A percentile compares a stretch with the other conserved stretches of the same genome.
phyloP scores from a whole-genome alignment of 2,329 filamentous ascomycete genomes.

The Neodidymelliopsis sp. region DNA sequence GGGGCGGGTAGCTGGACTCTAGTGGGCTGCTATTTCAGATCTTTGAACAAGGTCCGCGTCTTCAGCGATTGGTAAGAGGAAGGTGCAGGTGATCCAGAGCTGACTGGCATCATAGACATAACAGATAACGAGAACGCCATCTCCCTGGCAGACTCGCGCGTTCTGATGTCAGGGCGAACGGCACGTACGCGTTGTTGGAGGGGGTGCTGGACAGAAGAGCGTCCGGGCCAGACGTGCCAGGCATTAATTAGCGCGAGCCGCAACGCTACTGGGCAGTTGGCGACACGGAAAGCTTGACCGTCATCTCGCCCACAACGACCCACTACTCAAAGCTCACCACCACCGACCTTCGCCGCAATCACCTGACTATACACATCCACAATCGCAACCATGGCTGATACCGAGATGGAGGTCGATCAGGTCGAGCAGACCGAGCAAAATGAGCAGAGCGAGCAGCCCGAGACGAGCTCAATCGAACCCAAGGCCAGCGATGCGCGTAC shows the following conservation, averaged over 20 bases:
- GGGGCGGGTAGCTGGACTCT: constrained; percentile 10
- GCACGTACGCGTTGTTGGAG: constrained; percentile 1
- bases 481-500: constrained; percentile 74
- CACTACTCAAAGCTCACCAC: constrained; percentile 12
- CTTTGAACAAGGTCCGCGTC: neutral
- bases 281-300: constrained; percentile 19
- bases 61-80: neutral
- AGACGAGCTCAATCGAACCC: constrained; percentile 51
- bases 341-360: constrained; percentile 4
- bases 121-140: neutral
- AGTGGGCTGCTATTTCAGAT: constrained; percentile 12
- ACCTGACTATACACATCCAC: constrained; percentile 2
- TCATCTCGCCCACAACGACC: constrained; percentile 16
- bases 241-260: constrained; percentile 6
- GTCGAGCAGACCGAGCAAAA: constrained; percentile 21
- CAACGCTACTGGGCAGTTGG: too few relatives aligned
- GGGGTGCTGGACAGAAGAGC: neutral
- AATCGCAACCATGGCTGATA: constrained; percentile 52
- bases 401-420: constrained; percentile 55
- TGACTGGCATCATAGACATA: neutral
- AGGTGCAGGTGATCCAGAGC: neutral
- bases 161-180: constrained; percentile 5
- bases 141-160: neutral
- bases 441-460: constrained; percentile 46
- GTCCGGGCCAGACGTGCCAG: neutral